phyloP scores from a whole-genome alignment of 1,284 basidiomycete genomes.

The Ceratobasidium papillatum region DNA sequence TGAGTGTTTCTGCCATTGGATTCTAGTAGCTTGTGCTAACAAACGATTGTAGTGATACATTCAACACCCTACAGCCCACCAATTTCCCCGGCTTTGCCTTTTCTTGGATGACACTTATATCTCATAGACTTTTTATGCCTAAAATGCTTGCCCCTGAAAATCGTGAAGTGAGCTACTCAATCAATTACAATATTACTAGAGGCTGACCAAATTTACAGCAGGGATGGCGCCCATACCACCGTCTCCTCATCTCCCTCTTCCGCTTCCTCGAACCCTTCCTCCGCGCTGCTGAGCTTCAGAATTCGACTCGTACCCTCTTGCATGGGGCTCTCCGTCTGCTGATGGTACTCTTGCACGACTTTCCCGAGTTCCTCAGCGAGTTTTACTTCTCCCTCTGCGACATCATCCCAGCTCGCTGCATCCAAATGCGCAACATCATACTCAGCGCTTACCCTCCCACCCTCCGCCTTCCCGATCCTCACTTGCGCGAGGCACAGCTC shows the following conservation, averaged over 20 bases:
- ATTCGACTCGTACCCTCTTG: conserved; percentile 89
- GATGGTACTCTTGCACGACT: conserved; percentile 96
- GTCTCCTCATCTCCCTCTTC: conserved; percentile 89
- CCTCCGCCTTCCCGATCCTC: conserved; percentile 87
- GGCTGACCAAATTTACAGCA: conserved; percentile 48
- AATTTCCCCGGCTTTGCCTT: conserved; percentile 99
- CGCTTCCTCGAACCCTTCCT: conserved; percentile 95
- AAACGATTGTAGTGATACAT: conserved; percentile 75
- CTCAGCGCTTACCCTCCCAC: conserved; percentile 95
- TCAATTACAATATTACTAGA: conserved; percentile 42
- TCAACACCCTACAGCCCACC: conserved; percentile 94
- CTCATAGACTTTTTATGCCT: conserved; percentile 97
- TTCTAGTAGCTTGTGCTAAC: conserved; percentile 9
- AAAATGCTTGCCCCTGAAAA: conserved; percentile 87
- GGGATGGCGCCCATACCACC: conserved; percentile 97
- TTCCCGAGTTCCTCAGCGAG: conserved; percentile 97
- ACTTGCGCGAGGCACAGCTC: conserved; percentile 74
- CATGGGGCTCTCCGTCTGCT: conserved; percentile 91
- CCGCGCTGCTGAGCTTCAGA: conserved; percentile 79
- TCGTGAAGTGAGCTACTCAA: conserved; percentile 67
- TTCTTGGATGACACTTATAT: conserved; percentile 97
- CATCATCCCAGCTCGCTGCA: conserved; percentile 89
- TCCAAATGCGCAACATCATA: conserved; percentile 96
- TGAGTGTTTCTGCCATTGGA: conserved; percentile 50
- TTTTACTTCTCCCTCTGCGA: conserved; percentile 97